Conservation (phyloP, 2,329 filamentous ascomycete species). For the Akanthomyces muscarius region DNA sequence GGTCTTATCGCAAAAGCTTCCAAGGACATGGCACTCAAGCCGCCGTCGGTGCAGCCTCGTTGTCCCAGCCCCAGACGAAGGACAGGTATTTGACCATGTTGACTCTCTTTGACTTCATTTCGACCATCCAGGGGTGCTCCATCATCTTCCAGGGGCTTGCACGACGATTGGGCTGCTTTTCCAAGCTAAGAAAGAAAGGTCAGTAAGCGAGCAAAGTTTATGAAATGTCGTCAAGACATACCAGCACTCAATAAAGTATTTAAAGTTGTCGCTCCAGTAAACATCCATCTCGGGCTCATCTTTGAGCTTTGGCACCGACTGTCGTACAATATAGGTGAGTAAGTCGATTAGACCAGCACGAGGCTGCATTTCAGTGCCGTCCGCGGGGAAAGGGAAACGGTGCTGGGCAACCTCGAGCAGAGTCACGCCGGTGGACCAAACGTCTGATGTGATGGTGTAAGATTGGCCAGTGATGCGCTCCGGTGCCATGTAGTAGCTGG, state of each 20-base stretch:
- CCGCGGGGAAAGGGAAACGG: constrained; percentile 95
- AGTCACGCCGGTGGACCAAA: constrained; percentile 96
- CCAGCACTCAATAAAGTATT: constrained; percentile 99
- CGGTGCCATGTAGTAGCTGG: constrained; percentile 98
- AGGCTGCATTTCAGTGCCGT: constrained; percentile 93
- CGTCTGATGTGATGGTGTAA: constrained; percentile 97
- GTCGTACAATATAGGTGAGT: constrained; percentile 93
- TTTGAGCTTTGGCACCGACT: constrained; percentile 91
- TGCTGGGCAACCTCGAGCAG: constrained; percentile 99
- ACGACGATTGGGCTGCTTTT: constrained; percentile 83
- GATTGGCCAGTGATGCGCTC: constrained; percentile 96
- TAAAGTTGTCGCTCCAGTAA: constrained; percentile 95
- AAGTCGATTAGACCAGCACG: constrained; percentile 90
- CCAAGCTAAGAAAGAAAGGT: constrained; percentile 58
- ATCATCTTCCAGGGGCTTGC: constrained; percentile 98
- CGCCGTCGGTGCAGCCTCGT: constrained; percentile 31
- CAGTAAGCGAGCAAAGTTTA: constrained; percentile 18
- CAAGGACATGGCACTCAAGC: background rate
- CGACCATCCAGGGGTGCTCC: constrained; percentile 97
- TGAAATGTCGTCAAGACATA: constrained; percentile 48
- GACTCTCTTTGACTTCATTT: constrained; percentile 93
- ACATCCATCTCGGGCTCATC: constrained; percentile 88
- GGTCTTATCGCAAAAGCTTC: background rate
- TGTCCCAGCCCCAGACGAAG: constrained; percentile 96
- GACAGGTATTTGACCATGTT: constrained; percentile 94